phyloP scores from a whole-genome alignment of 2,329 filamentous ascomycete species.

The Zasmidium citrigriseum region DNA sequence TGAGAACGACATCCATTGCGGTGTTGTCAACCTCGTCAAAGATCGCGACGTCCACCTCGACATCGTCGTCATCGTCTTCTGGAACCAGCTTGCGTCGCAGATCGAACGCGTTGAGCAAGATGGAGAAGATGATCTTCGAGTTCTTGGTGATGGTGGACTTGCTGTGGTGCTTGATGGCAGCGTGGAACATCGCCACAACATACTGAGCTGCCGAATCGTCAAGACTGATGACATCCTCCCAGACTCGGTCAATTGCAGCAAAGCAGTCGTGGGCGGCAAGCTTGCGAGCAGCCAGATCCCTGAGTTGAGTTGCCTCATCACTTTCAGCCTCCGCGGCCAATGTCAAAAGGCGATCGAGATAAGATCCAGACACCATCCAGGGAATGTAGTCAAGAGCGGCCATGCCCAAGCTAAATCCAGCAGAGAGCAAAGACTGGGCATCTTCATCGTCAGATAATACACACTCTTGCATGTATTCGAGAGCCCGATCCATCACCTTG shows the following conservation, averaged over 20 bases:
- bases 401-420: conserved; percentile 70
- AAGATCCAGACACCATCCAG: conserved; percentile 79
- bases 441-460: conserved; percentile 50
- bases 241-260: conserved; percentile 70
- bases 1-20: conserved; percentile 88
- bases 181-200: conserved; percentile 56
- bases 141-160: conserved; percentile 81
- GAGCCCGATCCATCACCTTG: conserved; percentile 68
- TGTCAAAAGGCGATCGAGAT: conserved; percentile 70
- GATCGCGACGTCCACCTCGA: conserved; percentile 59
- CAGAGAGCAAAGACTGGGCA: conserved; percentile 10
- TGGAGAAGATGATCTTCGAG: conserved; percentile 64
- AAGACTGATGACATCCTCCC: conserved; percentile 57
- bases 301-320: conserved; percentile 51
- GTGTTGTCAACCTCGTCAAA: conserved; percentile 60
- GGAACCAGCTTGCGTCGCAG: conserved; percentile 57
- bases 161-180: conserved; percentile 72
- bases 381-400: conserved; percentile 80
- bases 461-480: conserved; percentile 70
- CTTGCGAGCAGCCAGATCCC: conserved; percentile 73
- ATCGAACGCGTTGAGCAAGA: conserved; percentile 62
- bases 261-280: conserved; percentile 78
- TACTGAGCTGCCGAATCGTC: conserved; percentile 20
- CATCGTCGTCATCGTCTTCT: conserved; percentile 41
- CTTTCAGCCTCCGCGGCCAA: conserved; percentile 67